phyloP scores from a whole-genome alignment of 805 yeast genomes.

The Blastobotrys muscicola region DNA sequence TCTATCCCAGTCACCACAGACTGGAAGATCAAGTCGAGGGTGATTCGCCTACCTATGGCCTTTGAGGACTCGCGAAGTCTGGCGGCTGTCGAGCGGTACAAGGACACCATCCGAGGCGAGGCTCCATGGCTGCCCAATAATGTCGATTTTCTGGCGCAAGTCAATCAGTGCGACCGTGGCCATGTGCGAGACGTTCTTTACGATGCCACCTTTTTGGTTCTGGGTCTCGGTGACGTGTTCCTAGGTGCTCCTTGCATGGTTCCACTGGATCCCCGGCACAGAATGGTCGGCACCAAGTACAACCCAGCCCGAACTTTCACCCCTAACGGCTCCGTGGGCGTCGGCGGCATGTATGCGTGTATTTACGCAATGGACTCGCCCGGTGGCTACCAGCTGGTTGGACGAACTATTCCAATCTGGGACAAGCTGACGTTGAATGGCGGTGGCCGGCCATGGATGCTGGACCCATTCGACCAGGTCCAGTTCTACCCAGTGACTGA shows the following conservation, averaged over 20 bases:
- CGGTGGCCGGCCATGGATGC: conserved; percentile 69
- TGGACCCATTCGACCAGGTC: conserved; percentile 87
- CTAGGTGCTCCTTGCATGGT: conserved; percentile 98
- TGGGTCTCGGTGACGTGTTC: conserved; percentile 95
- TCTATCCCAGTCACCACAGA: conserved; percentile 63
- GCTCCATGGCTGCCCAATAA: conserved; percentile 99
- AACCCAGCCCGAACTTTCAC: conserved; percentile 95
- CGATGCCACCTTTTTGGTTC: conserved; percentile 80
- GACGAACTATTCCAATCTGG: conserved; percentile 97
- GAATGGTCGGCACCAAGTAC: conserved; percentile 86
- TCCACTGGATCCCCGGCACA: conserved; percentile 93
- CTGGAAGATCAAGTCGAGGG: conserved; percentile 81
- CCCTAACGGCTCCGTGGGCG: conserved; percentile 94
- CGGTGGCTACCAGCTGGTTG: conserved; percentile 96
- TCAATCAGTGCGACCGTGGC: conserved; percentile 69
- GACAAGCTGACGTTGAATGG: conserved; percentile 76
- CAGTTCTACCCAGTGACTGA: conserved; percentile 90
- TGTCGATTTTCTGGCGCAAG: conserved; percentile 87
- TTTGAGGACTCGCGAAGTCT: conserved; percentile 87
- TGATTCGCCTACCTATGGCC: conserved; percentile 86
- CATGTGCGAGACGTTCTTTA: conserved; percentile 78
- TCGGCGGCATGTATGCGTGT: conserved; percentile 99
- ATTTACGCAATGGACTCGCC: conserved; percentile 97
- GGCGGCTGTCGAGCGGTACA: conserved; percentile 82
- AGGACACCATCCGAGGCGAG: conserved; percentile 82